These are phyloP conservation scores for Allium sativum DNA, from an alignment of 106 monocot genomes.

Conservation along the genomic window DNA sequence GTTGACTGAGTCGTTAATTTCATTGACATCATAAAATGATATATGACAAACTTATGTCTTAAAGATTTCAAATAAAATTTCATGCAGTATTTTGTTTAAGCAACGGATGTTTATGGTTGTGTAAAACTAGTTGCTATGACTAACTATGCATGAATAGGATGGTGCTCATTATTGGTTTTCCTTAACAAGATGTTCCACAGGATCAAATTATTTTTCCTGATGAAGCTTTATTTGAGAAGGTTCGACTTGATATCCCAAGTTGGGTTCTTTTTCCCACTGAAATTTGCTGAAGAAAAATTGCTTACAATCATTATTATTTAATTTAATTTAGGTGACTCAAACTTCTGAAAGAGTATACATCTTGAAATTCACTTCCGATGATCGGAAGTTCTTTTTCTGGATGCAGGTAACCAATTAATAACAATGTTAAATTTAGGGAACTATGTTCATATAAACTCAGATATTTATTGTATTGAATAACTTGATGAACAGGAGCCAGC, in stretches of 20 bases:
- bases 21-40: too few species aligned
- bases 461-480: conserved; percentile 3
- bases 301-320: not conserved
- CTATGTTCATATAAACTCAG: not conserved
- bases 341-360: conserved; percentile 88
- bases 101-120: not conserved
- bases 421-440: not conserved
- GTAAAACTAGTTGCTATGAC: not conserved
- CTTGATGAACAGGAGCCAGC: conserved; percentile 50
- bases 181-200: conserved; percentile 40
- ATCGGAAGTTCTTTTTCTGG: conserved; percentile 93
- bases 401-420: conserved; percentile 60
- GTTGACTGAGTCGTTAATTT: too few species aligned
- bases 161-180: conserved; percentile 7
- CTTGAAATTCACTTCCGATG: conserved; percentile 81
- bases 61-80: too few species aligned
- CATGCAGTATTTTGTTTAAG: not conserved
- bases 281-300: too few species aligned
- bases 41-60: too few species aligned
- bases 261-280: not conserved
- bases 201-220: conserved; percentile 96
- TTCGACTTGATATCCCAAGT: conserved; percentile 9
- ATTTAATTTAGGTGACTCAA: conserved; percentile 58
- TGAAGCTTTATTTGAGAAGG: conserved; percentile 94
- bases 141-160: not conserved